Evolutionary conservation across 345 rosid genomes (phyloP).

Genomic region (Kernera saxatilis): DNA sequence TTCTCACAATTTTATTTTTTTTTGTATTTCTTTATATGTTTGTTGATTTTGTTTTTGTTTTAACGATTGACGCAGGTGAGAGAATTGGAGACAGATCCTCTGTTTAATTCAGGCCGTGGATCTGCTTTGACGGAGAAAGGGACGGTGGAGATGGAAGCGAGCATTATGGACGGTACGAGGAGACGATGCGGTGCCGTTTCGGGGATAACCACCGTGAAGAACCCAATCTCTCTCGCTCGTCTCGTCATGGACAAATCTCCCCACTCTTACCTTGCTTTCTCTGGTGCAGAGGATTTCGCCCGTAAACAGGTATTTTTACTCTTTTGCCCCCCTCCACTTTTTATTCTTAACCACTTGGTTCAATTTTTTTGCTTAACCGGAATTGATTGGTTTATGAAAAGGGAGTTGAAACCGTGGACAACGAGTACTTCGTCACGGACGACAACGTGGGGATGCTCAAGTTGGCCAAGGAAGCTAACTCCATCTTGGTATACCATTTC

Average conservation of each 20-base stretch:
- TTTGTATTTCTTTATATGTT: neutral
- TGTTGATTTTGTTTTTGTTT: neutral
- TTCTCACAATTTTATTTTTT: neutral
- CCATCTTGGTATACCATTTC: constrained; percentile 56
- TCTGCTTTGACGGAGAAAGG: constrained; percentile 87
- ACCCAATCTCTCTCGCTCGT: constrained; percentile 87
- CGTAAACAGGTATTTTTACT: constrained; percentile 51
- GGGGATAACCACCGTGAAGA: constrained; percentile 77
- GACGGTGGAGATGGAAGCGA: constrained; percentile 97
- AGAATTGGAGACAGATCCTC: constrained; percentile 83
- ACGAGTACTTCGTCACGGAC: constrained; percentile 75
- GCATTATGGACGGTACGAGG: constrained; percentile 86
- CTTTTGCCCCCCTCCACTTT: constrained; percentile 14
- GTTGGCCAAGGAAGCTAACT: constrained; percentile 83
- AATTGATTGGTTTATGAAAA: constrained; percentile 9
- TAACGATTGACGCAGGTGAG: constrained; percentile 44
- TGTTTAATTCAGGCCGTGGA: constrained; percentile 97
- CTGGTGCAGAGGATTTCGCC: constrained; percentile 92
- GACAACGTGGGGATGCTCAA: constrained; percentile 87
- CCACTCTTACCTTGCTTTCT: constrained; percentile 86
- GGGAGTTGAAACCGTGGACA: constrained; percentile 85
- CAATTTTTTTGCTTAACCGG: neutral
- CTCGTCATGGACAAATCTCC: constrained; percentile 97
- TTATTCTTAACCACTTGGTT: constrained; percentile 9
- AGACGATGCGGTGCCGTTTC: constrained; percentile 96